A percentile compares a stretch with the other conserved stretches of the same genome.
Evolutionary conservation across 1,284 basidiomycete genomes (phyloP).

Genomic region (Vanrija sp.): DNA sequence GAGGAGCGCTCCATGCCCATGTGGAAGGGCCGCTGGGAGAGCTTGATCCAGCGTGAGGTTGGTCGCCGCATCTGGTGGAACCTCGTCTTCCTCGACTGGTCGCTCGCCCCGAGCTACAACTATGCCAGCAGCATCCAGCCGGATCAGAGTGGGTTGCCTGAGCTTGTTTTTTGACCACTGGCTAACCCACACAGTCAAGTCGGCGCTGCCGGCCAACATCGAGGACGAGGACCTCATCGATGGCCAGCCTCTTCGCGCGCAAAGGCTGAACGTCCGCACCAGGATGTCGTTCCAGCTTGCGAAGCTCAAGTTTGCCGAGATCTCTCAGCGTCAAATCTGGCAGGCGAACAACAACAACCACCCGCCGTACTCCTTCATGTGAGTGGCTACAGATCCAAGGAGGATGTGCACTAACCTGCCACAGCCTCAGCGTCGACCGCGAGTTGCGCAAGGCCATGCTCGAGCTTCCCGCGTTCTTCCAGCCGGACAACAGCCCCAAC

Average conservation of each 20-base stretch:
- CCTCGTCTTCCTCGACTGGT: slow-evolving; percentile 49
- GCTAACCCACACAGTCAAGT: slow-evolving; percentile 31
- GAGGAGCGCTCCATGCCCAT: slow-evolving; percentile 34
- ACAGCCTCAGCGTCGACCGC: slow-evolving; percentile 35
- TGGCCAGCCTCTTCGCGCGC: slow-evolving; percentile 41
- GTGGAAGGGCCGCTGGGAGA: slow-evolving; percentile 50
- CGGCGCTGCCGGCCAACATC: slow-evolving; percentile 48
- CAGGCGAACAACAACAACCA: slow-evolving; percentile 48
- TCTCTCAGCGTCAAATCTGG: slow-evolving; percentile 49
- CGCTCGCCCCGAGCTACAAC: slow-evolving; percentile 47
- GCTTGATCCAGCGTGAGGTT: slow-evolving; percentile 48
- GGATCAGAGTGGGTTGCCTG: slow-evolving; percentile 45
- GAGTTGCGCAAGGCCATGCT: slow-evolving; percentile 48
- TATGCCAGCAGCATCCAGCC: slow-evolving; percentile 48
- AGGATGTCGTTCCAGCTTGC: slow-evolving; percentile 50
- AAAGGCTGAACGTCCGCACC: slow-evolving; percentile 45
- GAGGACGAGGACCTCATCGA: slow-evolving; percentile 50
- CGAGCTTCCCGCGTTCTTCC: slow-evolving; percentile 48
- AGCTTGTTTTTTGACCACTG: not conserved
- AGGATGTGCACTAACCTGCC: not conserved
- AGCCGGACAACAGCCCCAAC: slow-evolving; percentile 31
- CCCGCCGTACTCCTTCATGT: slow-evolving; percentile 49
- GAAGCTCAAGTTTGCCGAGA: slow-evolving; percentile 46
- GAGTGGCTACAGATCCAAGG: slow-evolving; percentile 7
- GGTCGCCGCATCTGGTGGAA: slow-evolving; percentile 51